Evolutionary conservation across 192 early-diverging fungal species (phyloP), one percentile per base, ranked within the genome.

Genomic region (Umbelopsis sp.): DNA sequence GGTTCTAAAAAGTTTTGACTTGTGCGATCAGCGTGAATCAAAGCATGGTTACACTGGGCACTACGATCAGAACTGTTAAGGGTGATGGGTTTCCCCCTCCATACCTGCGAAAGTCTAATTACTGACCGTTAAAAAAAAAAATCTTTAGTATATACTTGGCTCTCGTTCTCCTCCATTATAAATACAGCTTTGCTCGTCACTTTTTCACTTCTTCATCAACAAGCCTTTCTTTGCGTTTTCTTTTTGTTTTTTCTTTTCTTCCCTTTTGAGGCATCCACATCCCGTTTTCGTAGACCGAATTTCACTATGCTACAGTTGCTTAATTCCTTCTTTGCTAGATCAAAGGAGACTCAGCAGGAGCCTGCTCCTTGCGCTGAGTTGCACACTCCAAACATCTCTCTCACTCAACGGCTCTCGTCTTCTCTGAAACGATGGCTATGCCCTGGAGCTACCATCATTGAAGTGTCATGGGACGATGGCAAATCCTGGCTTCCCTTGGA

Each of bases 401-500:
- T 69, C 21, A 30, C 67, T 6, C n/a, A 33, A 48, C 18, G 41
- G 12, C 11, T 69, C 4, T 37, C 33, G n/a, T 69, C 48, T 22
- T 21, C 47, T 10, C 30, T 69, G 18, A 49, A 46, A 51, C 67
- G 67, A 2, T 16, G 48, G n/a, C 10, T 69, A 41, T 52, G 23
- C 27, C 67, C 67, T 15, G 16, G 41, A 18, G 15, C 67, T 21
- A 44, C 51, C 20, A 69, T 52, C 12, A 52, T 49, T 49, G 67
- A 69, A 52, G 49, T 69, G 1, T 69, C 67, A 8, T 69, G 67
- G 67, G 67, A 69, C 27, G 67, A 49, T 33, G 67, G 67, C 21
- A 23, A 49, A 13, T 35, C 48, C 30, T 69, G 67, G 67, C 46
- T 69, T 41, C 67, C 67, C 4, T 35, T 69, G 21, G 67, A 69